Percentiles rank a stretch among this genome's conserved stretches.
phyloP scores from a whole-genome alignment of 805 yeast species.

The Dipodascus geniculatus region DNA sequence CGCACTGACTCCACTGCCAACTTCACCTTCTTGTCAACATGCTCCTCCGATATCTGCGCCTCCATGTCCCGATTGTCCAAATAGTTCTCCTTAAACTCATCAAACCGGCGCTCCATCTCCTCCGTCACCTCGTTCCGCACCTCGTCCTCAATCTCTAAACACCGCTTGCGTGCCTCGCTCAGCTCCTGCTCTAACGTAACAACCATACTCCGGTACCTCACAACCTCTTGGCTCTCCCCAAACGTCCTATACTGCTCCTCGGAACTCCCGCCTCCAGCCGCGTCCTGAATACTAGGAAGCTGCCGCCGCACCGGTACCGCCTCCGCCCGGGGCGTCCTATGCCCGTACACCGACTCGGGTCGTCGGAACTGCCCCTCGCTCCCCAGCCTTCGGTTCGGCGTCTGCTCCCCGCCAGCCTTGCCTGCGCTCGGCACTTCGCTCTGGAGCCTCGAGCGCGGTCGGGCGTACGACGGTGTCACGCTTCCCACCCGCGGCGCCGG shows the following conservation, averaged over 20 bases:
- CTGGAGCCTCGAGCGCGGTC: not conserved
- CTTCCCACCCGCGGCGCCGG: conserved; percentile 4
- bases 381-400: not conserved
- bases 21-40: conserved; percentile 16
- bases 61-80: conserved; percentile 15
- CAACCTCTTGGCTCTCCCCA: not conserved
- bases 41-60: conserved; percentile 8
- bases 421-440: not conserved
- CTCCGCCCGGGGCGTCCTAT: no score
- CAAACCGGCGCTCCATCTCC: conserved; percentile 19
- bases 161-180: conserved; percentile 9
- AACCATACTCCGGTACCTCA: conserved; percentile 2
- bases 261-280: no score
- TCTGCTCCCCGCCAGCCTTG: not conserved
- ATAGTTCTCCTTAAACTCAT: conserved; percentile 18
- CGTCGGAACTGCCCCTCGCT: not conserved
- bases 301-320: conserved; percentile 3
- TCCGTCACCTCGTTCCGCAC: conserved; percentile 21
- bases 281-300: conserved; percentile 1
- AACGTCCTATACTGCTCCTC: not conserved
- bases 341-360: not conserved
- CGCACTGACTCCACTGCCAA: not conserved
- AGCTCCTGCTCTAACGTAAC: conserved; percentile 15
- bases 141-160: conserved; percentile 13
- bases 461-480: not conserved